These are phyloP conservation scores for Saturnispora galanensis DNA, from an alignment of 805 yeast genomes.

Conservation along the genomic window DNA sequence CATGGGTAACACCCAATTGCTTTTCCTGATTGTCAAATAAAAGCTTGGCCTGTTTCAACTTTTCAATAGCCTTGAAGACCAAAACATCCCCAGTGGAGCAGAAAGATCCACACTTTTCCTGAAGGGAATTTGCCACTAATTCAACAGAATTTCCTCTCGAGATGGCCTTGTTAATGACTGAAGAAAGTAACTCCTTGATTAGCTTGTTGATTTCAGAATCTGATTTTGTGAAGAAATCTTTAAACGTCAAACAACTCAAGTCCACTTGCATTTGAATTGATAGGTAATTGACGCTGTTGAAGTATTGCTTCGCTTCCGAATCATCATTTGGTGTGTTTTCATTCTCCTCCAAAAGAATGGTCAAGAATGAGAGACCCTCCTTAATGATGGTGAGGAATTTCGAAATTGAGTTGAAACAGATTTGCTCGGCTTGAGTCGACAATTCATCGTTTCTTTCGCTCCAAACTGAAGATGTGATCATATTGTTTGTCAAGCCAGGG, in stretches of 20 bases:
- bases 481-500: slow-evolving; percentile 48
- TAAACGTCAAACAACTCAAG: slow-evolving; percentile 56
- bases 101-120: slow-evolving; percentile 89
- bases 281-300: slow-evolving; percentile 61
- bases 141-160: slow-evolving; percentile 91
- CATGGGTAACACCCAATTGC: slow-evolving; percentile 46
- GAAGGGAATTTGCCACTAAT: slow-evolving; percentile 74
- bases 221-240: slow-evolving; percentile 66
- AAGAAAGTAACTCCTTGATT: slow-evolving; percentile 78
- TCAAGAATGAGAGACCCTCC: slow-evolving; percentile 83
- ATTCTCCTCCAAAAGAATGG: slow-evolving; percentile 67
- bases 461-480: slow-evolving; percentile 35
- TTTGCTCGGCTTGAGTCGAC: slow-evolving; percentile 80
- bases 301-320: slow-evolving; percentile 31
- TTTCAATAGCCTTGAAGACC: slow-evolving; percentile 89
- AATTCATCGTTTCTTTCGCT: slow-evolving; percentile 44
- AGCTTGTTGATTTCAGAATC: slow-evolving; percentile 46
- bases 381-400: slow-evolving; percentile 69
- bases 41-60: slow-evolving; percentile 75
- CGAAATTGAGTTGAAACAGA: slow-evolving; percentile 71
- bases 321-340: slow-evolving; percentile 13
- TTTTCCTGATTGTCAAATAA: slow-evolving; percentile 60
- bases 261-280: slow-evolving; percentile 59
- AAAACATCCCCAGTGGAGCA: slow-evolving; percentile 91
- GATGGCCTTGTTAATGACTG: slow-evolving; percentile 81